Conservation (phyloP, 179 eudicot species). For the Sideroxylon spinosum region DNA sequence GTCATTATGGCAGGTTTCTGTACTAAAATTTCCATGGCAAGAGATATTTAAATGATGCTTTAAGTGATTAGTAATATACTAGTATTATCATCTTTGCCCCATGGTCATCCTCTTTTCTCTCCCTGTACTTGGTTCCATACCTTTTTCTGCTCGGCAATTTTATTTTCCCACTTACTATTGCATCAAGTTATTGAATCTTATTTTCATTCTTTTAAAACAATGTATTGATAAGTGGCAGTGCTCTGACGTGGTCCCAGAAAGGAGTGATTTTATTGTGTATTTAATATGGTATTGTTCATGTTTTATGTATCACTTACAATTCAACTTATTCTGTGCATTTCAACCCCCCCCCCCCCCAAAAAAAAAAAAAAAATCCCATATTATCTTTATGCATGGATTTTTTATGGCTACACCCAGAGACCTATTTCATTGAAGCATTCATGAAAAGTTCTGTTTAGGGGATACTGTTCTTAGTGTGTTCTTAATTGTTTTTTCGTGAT, state of each 20-base stretch:
- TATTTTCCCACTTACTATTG: not conserved
- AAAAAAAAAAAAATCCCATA: not conserved
- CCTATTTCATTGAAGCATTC: not conserved
- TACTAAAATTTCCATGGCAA: too few relatives aligned
- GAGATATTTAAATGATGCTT: too few relatives aligned
- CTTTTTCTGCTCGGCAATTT: not conserved
- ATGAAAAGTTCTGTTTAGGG: not conserved
- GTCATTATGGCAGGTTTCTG: too few relatives aligned
- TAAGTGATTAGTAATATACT: too few relatives aligned
- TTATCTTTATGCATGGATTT: not conserved
- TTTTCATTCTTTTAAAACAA: not conserved
- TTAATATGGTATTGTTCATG: not conserved
- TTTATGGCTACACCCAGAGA: not conserved
- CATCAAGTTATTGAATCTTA: not conserved
- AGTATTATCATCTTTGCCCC: too few relatives aligned
- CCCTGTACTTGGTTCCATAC: too few relatives aligned
- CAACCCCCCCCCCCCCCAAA: too few relatives aligned
- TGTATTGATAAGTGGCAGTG: not conserved
- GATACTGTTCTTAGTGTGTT: not conserved
- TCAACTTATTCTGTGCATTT: not conserved
- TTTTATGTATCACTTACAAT: conserved; percentile 4
- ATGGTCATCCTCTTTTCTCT: too few relatives aligned
- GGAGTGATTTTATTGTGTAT: not conserved
- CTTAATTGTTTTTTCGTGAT: not conserved
- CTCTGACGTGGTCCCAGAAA: not conserved